A percentile compares a stretch with the other conserved stretches of the same genome.
phyloP scores from a whole-genome alignment of 2,329 filamentous ascomycete genomes.

The Colletotrichum sp. region DNA sequence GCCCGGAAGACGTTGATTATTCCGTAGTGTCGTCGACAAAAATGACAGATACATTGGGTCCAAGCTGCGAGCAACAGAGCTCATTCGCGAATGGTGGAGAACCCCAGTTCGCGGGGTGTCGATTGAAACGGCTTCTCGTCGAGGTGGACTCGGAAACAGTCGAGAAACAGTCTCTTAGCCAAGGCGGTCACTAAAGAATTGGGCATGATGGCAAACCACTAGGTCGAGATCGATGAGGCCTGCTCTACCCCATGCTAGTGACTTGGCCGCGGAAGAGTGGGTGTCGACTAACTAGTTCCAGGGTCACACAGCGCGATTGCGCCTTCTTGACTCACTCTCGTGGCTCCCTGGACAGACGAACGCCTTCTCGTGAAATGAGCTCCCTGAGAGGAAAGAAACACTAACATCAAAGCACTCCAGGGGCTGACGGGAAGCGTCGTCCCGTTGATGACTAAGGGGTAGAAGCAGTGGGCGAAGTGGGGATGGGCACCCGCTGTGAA shows the following conservation, averaged over 20 bases:
- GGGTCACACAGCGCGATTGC: background rate
- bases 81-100: background rate
- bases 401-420: background rate
- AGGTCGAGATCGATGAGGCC: background rate
- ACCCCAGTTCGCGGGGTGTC: background rate
- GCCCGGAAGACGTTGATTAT: background rate
- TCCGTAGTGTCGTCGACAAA: background rate
- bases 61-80: background rate
- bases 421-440: background rate
- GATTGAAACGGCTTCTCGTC: background rate
- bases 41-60: constrained; percentile 3
- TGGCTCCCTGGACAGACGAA: background rate
- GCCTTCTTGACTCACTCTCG: background rate
- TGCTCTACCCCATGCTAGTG: background rate
- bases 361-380: background rate
- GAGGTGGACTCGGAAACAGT: background rate
- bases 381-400: background rate
- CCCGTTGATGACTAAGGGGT: background rate
- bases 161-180: background rate
- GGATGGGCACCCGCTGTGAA: background rate
- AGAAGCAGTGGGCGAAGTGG: background rate
- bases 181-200: background rate
- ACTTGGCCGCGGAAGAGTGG: background rate
- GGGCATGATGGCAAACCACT: background rate
- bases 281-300: background rate